These are phyloP conservation scores for Arthrobotrys megalospora DNA, from an alignment of 2,329 filamentous ascomycete species.

Conservation along the genomic window DNA sequence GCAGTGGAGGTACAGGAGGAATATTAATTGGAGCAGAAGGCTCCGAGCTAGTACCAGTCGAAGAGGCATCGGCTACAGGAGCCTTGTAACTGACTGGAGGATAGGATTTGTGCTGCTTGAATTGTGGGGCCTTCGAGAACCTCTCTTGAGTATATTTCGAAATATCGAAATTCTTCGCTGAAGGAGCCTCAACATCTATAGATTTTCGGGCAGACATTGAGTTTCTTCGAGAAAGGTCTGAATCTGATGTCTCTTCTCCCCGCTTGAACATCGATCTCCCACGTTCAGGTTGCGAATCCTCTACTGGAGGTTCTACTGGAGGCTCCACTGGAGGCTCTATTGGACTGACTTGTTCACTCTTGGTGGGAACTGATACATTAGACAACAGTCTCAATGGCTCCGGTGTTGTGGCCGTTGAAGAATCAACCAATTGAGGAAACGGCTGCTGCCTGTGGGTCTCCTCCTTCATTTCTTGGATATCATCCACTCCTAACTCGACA, in stretches of 20 bases:
- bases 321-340: constrained; percentile 18
- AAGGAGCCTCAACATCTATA: constrained; percentile 49
- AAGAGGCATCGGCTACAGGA: constrained; percentile 6
- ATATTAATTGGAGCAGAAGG: constrained; percentile 16
- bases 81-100: constrained; percentile 54
- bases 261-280: constrained; percentile 54
- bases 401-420: constrained; percentile 23
- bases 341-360: constrained; percentile 43
- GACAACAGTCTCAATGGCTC: constrained; percentile 34
- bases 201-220: constrained; percentile 57
- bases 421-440: constrained; percentile 15
- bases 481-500: constrained; percentile 35
- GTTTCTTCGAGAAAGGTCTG: constrained; percentile 21
- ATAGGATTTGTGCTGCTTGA: constrained; percentile 36
- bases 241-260: constrained; percentile 33
- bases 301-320: constrained; percentile 19
- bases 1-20: constrained; percentile 49
- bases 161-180: constrained; percentile 58
- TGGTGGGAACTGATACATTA: constrained; percentile 18
- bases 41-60: constrained; percentile 11
- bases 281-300: constrained; percentile 45
- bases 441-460: constrained; percentile 22
- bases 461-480: constrained; percentile 30
- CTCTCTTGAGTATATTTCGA: constrained; percentile 55
- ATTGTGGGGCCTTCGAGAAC: constrained; percentile 21